Percentiles rank a stretch among this genome's conserved stretches.
These are phyloP conservation scores for Starmera caribaea DNA, from an alignment of 805 yeast genomes.

Conservation along the genomic window DNA sequence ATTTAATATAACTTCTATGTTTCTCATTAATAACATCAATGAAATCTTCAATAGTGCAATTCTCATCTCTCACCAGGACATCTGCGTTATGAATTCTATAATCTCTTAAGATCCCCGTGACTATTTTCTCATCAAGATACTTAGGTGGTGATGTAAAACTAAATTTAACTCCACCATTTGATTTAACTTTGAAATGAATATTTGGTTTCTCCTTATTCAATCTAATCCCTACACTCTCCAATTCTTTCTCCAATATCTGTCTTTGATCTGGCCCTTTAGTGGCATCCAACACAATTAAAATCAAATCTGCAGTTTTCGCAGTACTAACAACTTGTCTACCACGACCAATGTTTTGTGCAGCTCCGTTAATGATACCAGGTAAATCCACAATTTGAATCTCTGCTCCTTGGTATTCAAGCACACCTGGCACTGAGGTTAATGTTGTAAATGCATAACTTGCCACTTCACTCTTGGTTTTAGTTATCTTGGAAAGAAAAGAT, in stretches of 20 bases:
- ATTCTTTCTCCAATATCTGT: slow-evolving; percentile 74
- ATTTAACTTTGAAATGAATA: slow-evolving; percentile 67
- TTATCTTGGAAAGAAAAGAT: slow-evolving; percentile 77
- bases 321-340: slow-evolving; percentile 96
- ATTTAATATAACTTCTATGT: slow-evolving; percentile 81
- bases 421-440: slow-evolving; percentile 93
- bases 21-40: slow-evolving; percentile 85
- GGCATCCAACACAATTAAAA: slow-evolving; percentile 91
- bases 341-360: slow-evolving; percentile 94
- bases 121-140: slow-evolving; percentile 70
- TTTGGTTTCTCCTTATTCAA: slow-evolving; percentile 74
- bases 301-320: slow-evolving; percentile 88
- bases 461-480: slow-evolving; percentile 89
- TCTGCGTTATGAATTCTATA: slow-evolving; percentile 91
- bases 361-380: slow-evolving; percentile 96
- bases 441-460: slow-evolving; percentile 96
- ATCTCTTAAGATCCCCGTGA: slow-evolving; percentile 69
- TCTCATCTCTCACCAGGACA: slow-evolving; percentile 80
- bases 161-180: slow-evolving; percentile 86
- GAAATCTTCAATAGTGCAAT: slow-evolving; percentile 84
- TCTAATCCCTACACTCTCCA: slow-evolving; percentile 90
- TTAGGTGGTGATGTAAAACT: slow-evolving; percentile 77
- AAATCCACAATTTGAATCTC: slow-evolving; percentile 95
- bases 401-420: slow-evolving; percentile 89
- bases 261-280: slow-evolving; percentile 90